Conservation (phyloP, 352 stramenopile genomes). For the Phytophthora hybrid region DNA sequence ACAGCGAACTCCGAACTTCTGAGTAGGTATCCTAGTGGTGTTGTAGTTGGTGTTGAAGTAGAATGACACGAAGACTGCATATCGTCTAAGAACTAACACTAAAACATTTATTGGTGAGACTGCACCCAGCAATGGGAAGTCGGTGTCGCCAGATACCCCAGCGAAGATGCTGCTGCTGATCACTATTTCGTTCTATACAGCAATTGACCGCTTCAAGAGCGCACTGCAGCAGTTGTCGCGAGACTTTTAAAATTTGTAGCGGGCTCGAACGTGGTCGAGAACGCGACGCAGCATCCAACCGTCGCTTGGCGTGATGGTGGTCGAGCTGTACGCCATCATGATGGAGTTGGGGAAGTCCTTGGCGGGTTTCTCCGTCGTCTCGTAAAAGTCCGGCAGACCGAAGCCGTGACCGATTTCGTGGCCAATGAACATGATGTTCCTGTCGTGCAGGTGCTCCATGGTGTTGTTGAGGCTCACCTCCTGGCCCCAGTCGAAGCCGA, state of each 20-base stretch:
- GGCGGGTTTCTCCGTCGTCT: conserved; percentile 20
- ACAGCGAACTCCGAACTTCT: no score
- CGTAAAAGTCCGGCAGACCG: conserved; percentile 34
- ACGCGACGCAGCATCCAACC: conserved; percentile 48
- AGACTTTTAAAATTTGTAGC: conserved; percentile 34
- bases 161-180: no score
- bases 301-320: conserved; percentile 36
- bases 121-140: no score
- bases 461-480: conserved; percentile 36
- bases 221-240: no score
- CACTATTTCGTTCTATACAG: no score
- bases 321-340: conserved; percentile 40
- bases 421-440: conserved; percentile 35
- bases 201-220: no score
- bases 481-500: conserved; percentile 33
- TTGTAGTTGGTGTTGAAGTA: no score
- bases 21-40: no score
- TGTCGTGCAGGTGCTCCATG: conserved; percentile 16
- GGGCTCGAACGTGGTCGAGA: conserved; percentile 35
- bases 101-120: no score
- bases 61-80: no score
- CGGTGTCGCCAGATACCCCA: no score
- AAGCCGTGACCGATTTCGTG: conserved; percentile 38
- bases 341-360: conserved; percentile 34
- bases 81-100: no score